phyloP scores from a whole-genome alignment of 2,329 filamentous ascomycete genomes.

The Penicillium digitatum region DNA sequence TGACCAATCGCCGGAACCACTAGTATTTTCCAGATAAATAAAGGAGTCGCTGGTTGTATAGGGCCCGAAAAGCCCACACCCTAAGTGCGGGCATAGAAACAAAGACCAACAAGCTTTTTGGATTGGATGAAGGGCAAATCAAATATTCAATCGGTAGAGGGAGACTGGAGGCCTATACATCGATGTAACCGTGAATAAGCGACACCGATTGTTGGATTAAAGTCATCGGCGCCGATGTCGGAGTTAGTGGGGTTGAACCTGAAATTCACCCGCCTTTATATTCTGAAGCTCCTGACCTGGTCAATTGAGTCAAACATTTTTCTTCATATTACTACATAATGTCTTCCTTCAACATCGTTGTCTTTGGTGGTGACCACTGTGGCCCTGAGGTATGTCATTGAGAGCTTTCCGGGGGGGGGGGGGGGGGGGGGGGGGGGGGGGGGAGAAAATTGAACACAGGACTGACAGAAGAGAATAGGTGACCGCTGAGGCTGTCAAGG shows the following conservation, averaged over 20 bases:
- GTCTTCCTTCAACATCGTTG: slow-evolving; percentile 71
- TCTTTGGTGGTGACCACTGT: slow-evolving; percentile 79
- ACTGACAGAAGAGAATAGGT: slow-evolving; percentile 52
- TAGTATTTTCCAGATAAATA: neutral
- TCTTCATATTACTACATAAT: slow-evolving; percentile 44
- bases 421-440: too few relatives aligned
- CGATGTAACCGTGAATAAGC: slow-evolving; percentile 5
- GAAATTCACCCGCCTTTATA: slow-evolving; percentile 23
- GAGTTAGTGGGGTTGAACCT: slow-evolving; percentile 22
- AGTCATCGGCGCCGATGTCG: slow-evolving; percentile 24
- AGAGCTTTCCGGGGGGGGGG: neutral
- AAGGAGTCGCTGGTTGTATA: neutral
- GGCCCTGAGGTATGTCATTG: slow-evolving; percentile 69
- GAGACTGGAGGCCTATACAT: neutral
- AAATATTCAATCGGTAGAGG: neutral
- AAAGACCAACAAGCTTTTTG: neutral
- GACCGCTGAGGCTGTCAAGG: slow-evolving; percentile 79
- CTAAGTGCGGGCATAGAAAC: neutral
- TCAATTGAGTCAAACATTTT: slow-evolving; percentile 16
- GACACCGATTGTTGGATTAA: slow-evolving; percentile 8
- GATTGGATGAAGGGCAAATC: neutral
- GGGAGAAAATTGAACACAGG: neutral
- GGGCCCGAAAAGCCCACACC: neutral
- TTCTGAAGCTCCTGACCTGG: slow-evolving; percentile 10
- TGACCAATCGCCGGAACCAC: neutral